Percentiles rank a stretch among this genome's conserved stretches.
These are phyloP conservation scores for Ceratocystis destructans DNA, from an alignment of 2,329 filamentous ascomycete species.

Conservation along the genomic window DNA sequence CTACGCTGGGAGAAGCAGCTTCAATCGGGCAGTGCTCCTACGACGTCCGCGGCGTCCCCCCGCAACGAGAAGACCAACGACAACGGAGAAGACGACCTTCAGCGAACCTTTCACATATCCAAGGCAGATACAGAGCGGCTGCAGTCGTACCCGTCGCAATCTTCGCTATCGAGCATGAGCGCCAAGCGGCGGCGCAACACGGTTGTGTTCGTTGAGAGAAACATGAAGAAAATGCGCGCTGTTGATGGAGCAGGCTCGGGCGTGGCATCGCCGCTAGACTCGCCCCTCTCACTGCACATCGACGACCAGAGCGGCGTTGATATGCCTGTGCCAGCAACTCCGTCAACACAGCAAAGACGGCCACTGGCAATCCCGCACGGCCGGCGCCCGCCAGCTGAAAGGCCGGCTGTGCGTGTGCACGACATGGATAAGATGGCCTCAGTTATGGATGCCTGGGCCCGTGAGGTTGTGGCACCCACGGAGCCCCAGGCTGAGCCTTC, in stretches of 20 bases:
- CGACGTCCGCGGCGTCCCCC: constrained; percentile 13
- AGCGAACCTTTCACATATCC: constrained; percentile 18
- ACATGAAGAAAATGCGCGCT: constrained; percentile 28
- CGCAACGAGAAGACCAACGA: constrained; percentile 23
- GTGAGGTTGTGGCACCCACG: constrained; percentile 31
- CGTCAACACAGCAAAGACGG: constrained; percentile 16
- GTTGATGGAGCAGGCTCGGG: neutral
- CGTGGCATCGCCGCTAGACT: neutral
- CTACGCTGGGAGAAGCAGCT: constrained; percentile 14
- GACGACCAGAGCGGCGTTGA: constrained; percentile 12
- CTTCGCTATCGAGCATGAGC: constrained; percentile 6
- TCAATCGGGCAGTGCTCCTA: neutral
- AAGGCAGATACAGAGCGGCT: constrained; percentile 16
- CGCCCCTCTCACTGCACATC: neutral
- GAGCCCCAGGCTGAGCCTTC: constrained; percentile 20
- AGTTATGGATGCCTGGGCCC: constrained; percentile 45
- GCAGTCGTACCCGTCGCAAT: constrained; percentile 11
- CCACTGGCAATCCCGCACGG: constrained; percentile 19
- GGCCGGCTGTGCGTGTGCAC: constrained; percentile 26
- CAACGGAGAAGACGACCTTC: constrained; percentile 19
- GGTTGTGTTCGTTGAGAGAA: constrained; percentile 44
- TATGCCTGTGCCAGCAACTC: constrained; percentile 16
- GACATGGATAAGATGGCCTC: constrained; percentile 39
- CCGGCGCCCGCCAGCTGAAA: constrained; percentile 27
- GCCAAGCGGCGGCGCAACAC: constrained; percentile 21